These are phyloP conservation scores for Wakefieldia striispora DNA, from an alignment of 768 basidiomycete species.

Conservation along the genomic window DNA sequence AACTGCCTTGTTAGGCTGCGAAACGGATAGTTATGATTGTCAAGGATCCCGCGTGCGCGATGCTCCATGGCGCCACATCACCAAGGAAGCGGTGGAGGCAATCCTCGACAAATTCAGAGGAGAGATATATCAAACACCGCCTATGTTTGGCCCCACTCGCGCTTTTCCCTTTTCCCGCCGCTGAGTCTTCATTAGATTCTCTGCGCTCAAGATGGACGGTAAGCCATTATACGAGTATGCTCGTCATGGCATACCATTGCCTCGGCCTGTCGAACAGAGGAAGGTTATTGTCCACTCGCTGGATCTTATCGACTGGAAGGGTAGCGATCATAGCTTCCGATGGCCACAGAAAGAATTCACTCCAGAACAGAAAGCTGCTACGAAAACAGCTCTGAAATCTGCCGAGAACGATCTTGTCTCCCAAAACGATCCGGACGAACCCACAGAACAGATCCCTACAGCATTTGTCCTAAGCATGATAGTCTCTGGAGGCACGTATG, in stretches of 20 bases:
- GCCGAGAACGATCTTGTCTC: slow-evolving; percentile 40
- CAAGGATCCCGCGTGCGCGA: slow-evolving; percentile 78
- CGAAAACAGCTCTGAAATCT: slow-evolving; percentile 61
- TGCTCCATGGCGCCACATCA: slow-evolving; percentile 83
- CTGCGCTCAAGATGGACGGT: slow-evolving; percentile 98
- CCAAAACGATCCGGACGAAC: slow-evolving; percentile 32
- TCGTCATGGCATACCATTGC: slow-evolving; percentile 83
- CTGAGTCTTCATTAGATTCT: slow-evolving; percentile 61
- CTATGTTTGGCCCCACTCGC: slow-evolving; percentile 58
- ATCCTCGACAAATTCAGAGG: slow-evolving; percentile 76
- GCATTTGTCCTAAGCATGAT: slow-evolving; percentile 89
- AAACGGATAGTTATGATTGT: slow-evolving; percentile 93
- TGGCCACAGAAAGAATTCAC: slow-evolving; percentile 76
- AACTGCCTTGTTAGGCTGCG: slow-evolving; percentile 88
- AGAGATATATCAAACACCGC: slow-evolving; percentile 86
- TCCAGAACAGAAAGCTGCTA: slow-evolving; percentile 63
- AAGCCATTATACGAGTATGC: slow-evolving; percentile 95
- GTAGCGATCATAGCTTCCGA: slow-evolving; percentile 66
- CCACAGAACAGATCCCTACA: slow-evolving; percentile 48
- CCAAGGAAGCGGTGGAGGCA: slow-evolving; percentile 67
- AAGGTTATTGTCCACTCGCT: slow-evolving; percentile 79
- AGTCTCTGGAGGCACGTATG: slow-evolving; percentile 96
- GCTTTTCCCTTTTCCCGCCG: neutral
- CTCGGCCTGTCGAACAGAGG: slow-evolving; percentile 89
- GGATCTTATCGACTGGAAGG: slow-evolving; percentile 77